Conservation (phyloP, 2,329 filamentous ascomycete genomes). For the Salinomyces thailandicus region DNA sequence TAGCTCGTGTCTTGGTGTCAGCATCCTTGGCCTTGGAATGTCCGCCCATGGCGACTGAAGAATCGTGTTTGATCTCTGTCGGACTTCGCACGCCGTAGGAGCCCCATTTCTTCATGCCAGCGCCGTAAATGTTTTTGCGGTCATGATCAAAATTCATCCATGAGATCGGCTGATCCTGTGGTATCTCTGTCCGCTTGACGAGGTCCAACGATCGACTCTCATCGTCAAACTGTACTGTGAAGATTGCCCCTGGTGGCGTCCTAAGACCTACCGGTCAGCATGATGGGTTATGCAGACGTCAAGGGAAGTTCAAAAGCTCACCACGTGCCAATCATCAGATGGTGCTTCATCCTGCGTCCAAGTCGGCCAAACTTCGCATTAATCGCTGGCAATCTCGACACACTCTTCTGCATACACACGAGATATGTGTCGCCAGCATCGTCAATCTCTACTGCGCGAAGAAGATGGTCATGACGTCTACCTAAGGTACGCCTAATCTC, state of each 20-base stretch:
- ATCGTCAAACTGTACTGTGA: constrained; percentile 80
- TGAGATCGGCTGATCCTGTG: constrained; percentile 75
- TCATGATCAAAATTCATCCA: constrained; percentile 87
- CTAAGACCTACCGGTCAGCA: constrained; percentile 10
- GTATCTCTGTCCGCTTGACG: constrained; percentile 71
- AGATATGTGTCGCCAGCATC: neutral
- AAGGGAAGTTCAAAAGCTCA: constrained; percentile 5
- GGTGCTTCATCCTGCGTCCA: constrained; percentile 58
- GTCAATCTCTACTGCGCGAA: constrained; percentile 6
- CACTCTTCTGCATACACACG: constrained; percentile 6
- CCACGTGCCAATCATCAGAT: constrained; percentile 89
- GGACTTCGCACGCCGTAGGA: constrained; percentile 68
- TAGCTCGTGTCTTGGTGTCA: constrained; percentile 74
- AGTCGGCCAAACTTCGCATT: constrained; percentile 1
- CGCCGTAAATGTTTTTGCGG: constrained; percentile 77
- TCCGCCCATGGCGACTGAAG: constrained; percentile 64
- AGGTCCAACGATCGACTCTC: constrained; percentile 63
- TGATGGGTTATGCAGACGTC: neutral
- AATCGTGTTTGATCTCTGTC: constrained; percentile 63
- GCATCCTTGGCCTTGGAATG: constrained; percentile 58
- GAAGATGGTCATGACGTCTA: too few relatives aligned
- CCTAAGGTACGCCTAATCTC: too few relatives aligned
- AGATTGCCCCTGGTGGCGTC: constrained; percentile 78
- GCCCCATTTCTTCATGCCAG: constrained; percentile 89
- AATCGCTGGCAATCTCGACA: constrained; percentile 5